Conservation (phyloP, 768 basidiomycete species). For the Russula griseocarnosa region DNA sequence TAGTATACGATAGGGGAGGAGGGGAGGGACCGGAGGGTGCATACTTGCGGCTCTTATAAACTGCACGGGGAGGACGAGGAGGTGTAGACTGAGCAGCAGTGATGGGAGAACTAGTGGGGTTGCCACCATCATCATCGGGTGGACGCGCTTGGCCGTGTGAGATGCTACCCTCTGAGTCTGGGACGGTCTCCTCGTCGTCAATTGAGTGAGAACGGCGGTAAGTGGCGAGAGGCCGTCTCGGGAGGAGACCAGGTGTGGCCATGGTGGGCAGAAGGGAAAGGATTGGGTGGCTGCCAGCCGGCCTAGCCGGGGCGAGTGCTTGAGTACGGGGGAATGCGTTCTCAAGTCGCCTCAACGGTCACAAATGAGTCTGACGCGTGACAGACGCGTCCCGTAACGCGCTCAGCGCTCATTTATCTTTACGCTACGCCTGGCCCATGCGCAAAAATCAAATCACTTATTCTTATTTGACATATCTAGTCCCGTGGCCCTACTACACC, state of each 20-base stretch:
- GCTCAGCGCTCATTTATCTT: slow-evolving; percentile 4
- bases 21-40: slow-evolving; percentile 13
- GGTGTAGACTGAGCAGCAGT: slow-evolving; percentile 1
- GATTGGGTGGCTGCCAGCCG: not conserved
- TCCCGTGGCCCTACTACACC: not conserved
- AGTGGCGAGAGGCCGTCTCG: slow-evolving; percentile 33
- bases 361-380: slow-evolving; percentile 25
- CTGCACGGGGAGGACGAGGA: slow-evolving; percentile 21
- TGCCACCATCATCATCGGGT: slow-evolving; percentile 4
- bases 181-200: slow-evolving; percentile 24
- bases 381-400: slow-evolving; percentile 21
- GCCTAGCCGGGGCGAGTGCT: slow-evolving; percentile 16
- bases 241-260: slow-evolving; percentile 32
- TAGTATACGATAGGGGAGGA: slow-evolving; percentile 9
- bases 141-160: slow-evolving; percentile 8
- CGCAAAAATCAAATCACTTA: not conserved
- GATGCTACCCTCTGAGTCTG: slow-evolving; percentile 26
- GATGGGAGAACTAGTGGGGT: slow-evolving; percentile 4
- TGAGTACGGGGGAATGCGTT: not conserved
- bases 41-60: slow-evolving; percentile 12
- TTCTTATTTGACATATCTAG: not conserved
- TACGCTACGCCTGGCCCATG: not conserved
- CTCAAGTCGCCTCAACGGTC: slow-evolving; percentile 23
- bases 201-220: slow-evolving; percentile 16
- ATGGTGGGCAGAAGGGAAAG: slow-evolving; percentile 18